Percentiles rank a stretch among this genome's conserved stretches.
Conservation (phyloP, 805 yeast genomes). For the Spathaspora gorwiae region DNA sequence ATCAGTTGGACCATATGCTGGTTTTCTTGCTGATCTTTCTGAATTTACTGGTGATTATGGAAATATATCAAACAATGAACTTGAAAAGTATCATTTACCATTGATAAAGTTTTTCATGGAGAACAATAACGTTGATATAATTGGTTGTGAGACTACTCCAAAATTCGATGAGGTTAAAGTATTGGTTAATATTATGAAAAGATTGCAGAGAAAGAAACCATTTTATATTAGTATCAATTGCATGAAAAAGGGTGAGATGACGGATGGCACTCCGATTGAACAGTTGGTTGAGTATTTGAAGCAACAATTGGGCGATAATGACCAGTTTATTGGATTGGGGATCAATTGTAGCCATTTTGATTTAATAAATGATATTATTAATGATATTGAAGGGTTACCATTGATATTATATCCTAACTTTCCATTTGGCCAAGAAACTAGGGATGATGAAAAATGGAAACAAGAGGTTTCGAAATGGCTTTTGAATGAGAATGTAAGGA, state of each 20-base stretch:
- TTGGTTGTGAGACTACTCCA: constrained; percentile 75
- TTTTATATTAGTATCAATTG: constrained; percentile 38
- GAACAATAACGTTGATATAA: constrained; percentile 45
- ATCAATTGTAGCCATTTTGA: constrained; percentile 61
- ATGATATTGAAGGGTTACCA: constrained; percentile 25
- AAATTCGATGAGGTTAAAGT: constrained; percentile 51
- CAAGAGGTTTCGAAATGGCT: constrained; percentile 38
- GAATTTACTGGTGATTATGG: constrained; percentile 70
- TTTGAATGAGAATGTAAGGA: constrained; percentile 34
- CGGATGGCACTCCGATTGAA: constrained; percentile 28
- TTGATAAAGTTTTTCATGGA: constrained; percentile 32
- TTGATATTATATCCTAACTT: constrained; percentile 69
- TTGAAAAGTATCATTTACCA: constrained; percentile 49
- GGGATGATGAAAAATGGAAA: constrained; percentile 26
- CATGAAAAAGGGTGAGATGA: constrained; percentile 9
- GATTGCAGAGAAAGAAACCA: constrained; percentile 25
- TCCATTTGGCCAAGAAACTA: constrained; percentile 60
- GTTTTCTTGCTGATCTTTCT: constrained; percentile 59
- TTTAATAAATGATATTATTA: constrained; percentile 37
- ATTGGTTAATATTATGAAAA: constrained; percentile 32
- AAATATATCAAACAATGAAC: constrained; percentile 30
- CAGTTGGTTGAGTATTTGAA: constrained; percentile 16
- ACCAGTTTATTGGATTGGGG: constrained; percentile 49
- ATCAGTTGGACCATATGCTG: constrained; percentile 76
- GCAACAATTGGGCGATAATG: constrained; percentile 3